phyloP scores from a whole-genome alignment of 192 early-diverging fungal genomes.

The Coemansia sp. region DNA sequence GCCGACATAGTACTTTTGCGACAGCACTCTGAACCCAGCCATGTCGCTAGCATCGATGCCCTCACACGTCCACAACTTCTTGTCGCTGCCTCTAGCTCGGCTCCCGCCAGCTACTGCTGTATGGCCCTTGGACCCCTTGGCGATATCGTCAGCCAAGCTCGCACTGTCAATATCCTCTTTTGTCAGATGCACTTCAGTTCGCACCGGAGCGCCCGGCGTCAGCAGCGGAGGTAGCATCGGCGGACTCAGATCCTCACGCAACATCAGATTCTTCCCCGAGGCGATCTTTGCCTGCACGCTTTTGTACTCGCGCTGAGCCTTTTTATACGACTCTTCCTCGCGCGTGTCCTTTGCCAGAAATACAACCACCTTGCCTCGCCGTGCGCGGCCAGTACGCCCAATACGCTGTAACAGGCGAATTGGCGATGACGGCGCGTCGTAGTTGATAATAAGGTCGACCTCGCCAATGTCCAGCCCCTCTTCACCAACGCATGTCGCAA shows the following conservation, averaged over 20 bases:
- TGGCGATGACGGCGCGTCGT: conserved; percentile 63
- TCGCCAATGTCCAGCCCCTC: conserved; percentile 97
- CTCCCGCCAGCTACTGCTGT: background rate
- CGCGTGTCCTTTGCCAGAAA: conserved; percentile 53
- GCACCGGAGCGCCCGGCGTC: conserved; percentile 25
- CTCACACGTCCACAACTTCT: background rate
- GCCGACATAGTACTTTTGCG: conserved; percentile 29
- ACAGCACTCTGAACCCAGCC: conserved; percentile 25
- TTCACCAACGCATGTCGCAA: conserved; percentile 91
- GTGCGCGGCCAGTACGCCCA: conserved; percentile 53
- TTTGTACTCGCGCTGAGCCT: conserved; percentile 55
- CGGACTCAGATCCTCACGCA: conserved; percentile 46
- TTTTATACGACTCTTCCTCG: conserved; percentile 54
- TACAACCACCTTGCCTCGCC: conserved; percentile 52
- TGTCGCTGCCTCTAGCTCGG: background rate
- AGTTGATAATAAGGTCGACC: conserved; percentile 91
- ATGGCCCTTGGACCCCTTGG: conserved; percentile 10
- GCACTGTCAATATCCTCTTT: conserved; percentile 27
- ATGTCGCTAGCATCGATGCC: conserved; percentile 30
- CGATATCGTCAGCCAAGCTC: background rate
- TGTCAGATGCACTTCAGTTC: conserved; percentile 29
- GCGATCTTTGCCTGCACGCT: conserved; percentile 48
- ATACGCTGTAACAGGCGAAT: conserved; percentile 56
- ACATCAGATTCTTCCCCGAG: conserved; percentile 34
- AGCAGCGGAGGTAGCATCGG: conserved; percentile 50